Evolutionary conservation across 768 basidiomycete species (phyloP).

Genomic region (button mushroom (Agaricus bisporus)): DNA sequence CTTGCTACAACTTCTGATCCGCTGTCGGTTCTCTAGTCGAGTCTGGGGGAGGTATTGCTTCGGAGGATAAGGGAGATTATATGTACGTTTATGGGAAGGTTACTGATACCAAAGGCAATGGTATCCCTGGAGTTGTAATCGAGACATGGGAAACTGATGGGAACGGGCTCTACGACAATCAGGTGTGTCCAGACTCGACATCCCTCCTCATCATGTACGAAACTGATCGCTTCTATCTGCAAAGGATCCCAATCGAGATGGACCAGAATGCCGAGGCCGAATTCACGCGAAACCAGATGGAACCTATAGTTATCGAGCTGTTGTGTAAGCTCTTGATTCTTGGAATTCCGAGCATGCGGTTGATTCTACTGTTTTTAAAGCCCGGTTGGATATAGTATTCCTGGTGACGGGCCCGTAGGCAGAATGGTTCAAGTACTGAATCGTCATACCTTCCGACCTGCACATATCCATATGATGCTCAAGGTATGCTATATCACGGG

Average conservation of each 20-base stretch:
- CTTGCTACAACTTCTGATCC: neutral
- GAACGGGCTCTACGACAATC: slow-evolving; percentile 39
- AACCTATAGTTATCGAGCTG: slow-evolving; percentile 61
- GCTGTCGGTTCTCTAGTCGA: slow-evolving; percentile 35
- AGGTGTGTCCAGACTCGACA: slow-evolving; percentile 16
- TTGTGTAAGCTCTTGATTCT: slow-evolving; percentile 38
- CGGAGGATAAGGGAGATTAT: slow-evolving; percentile 83
- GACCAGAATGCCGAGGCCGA: slow-evolving; percentile 71
- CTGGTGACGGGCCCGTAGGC: slow-evolving; percentile 74
- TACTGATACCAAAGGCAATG: slow-evolving; percentile 54
- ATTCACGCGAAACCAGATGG: slow-evolving; percentile 56
- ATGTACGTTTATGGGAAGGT: slow-evolving; percentile 76
- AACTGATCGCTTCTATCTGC: slow-evolving; percentile 13
- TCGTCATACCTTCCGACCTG: slow-evolving; percentile 74
- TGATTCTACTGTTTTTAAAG: slow-evolving; percentile 15
- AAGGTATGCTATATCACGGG: slow-evolving; percentile 30
- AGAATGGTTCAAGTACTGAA: slow-evolving; percentile 46
- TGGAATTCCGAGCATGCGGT: neutral
- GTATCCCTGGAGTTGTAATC: slow-evolving; percentile 58
- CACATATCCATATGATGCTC: slow-evolving; percentile 72
- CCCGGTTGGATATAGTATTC: slow-evolving; percentile 67
- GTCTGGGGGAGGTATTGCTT: slow-evolving; percentile 72
- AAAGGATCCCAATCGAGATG: slow-evolving; percentile 48
- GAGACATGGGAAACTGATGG: slow-evolving; percentile 85
- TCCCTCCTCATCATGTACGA: neutral